phyloP scores from a whole-genome alignment of 306 rosid genomes.

The Casuarina glauca region DNA sequence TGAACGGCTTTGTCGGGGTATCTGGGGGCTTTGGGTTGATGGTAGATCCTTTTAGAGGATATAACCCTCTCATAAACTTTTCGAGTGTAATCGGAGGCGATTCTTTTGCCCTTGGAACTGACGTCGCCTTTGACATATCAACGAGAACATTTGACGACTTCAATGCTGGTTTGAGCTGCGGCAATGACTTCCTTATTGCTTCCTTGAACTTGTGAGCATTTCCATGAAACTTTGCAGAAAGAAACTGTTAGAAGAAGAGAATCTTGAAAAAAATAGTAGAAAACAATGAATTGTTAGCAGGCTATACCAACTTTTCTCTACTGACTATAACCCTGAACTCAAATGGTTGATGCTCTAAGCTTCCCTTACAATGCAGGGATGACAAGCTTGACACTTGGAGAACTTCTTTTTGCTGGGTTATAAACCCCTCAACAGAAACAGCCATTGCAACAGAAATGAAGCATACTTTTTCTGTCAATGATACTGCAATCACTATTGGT shows the following conservation, averaged over 20 bases:
- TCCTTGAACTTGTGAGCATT: conserved; percentile 65
- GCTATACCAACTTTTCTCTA: neutral
- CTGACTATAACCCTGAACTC: conserved; percentile 18
- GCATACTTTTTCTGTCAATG: conserved; percentile 43
- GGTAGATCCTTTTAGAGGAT: conserved; percentile 35
- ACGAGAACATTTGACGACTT: conserved; percentile 43
- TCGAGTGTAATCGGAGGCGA: conserved; percentile 53
- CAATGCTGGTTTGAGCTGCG: conserved; percentile 56
- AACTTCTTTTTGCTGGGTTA: conserved; percentile 48
- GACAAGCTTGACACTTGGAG: conserved; percentile 56
- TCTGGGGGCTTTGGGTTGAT: conserved; percentile 59
- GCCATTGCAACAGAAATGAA: conserved; percentile 69
- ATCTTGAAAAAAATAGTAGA: neutral
- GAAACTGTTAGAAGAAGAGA: conserved; percentile 9
- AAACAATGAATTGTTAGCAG: no score
- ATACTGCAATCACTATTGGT: conserved; percentile 49
- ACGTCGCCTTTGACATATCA: conserved; percentile 46
- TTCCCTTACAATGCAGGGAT: conserved; percentile 47
- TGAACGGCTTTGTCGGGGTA: conserved; percentile 43
- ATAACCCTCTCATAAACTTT: conserved; percentile 41
- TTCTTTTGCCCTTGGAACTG: conserved; percentile 49
- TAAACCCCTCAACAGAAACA: conserved; percentile 51
- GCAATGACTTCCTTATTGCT: conserved; percentile 41
- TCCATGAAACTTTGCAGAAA: conserved; percentile 15
- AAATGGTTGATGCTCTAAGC: conserved; percentile 2